Conservation (phyloP, 148 eudicot genomes). For the Chenopodium suecicum region DNA sequence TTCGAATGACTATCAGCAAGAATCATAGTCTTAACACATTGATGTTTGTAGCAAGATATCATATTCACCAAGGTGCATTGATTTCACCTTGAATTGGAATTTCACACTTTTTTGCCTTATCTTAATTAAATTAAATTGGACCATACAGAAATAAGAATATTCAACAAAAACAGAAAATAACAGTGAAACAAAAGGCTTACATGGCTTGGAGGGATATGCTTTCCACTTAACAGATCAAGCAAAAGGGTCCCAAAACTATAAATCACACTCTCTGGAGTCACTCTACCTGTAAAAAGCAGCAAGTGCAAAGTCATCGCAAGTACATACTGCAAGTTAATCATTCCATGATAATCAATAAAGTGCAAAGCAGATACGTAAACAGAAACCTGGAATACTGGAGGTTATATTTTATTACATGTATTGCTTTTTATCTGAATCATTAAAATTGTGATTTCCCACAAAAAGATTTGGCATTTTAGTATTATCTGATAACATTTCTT, state of each 20-base stretch:
- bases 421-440: background rate
- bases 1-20: background rate
- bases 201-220: constrained; percentile 82
- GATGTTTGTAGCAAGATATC: background rate
- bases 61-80: background rate
- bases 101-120: background rate
- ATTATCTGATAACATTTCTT: background rate
- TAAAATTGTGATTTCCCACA: background rate
- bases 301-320: background rate
- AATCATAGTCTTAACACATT: background rate
- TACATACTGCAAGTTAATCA: background rate
- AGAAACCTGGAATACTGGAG: background rate
- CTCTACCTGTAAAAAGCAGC: constrained; percentile 58
- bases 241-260: constrained; percentile 96
- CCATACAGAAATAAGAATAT: background rate
- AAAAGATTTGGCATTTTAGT: background rate
- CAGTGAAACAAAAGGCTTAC: constrained; percentile 30
- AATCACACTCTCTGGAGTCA: constrained; percentile 92
- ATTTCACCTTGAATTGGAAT: background rate
- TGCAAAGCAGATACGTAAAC: background rate
- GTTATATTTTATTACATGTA: background rate
- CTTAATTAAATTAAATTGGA: background rate
- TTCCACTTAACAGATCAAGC: constrained; percentile 93
- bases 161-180: background rate
- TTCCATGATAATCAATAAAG: background rate